Base-by-base conservation (phyloP, 805 yeast species). In the Pichia nanzhaoensis region DNA sequence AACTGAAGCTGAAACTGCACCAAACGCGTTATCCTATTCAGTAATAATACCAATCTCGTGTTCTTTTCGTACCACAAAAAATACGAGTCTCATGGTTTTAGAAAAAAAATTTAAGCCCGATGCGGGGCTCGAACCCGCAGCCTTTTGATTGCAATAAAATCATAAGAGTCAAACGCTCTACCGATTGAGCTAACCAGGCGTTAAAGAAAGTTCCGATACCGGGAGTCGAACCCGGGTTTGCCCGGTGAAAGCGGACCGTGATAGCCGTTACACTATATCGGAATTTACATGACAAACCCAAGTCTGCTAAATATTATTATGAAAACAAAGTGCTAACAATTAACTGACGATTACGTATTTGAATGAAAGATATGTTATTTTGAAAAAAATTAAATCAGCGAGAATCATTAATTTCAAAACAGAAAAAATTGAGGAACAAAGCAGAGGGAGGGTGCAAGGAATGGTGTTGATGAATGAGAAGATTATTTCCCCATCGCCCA, bases 161-260 rank as follows among this genome's bases (percentile, higher is more conserved):
- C 16, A 30, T 30, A 30, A 30, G 33, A 30, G 33, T 30, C 33
- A 30, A 30, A 40, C 43, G 43, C 43, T 40, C 43, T 40, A 40
- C 43, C 43, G 43, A 40, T 40, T 40, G 43, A 40, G 43, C 43
- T 40, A 40, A 22, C 43, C 43, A 40, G 43, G 43, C 43, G 21
- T 33, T 18, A 39, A 17, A 30, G 5, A 17, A 37, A 22, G 48
- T 67, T 64, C 68, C 67, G 65, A 61, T 61, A 61, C 68, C 63
- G 68, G 67, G 68, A 64, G 63, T 64, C 59, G 68, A 64, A 64
- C 68, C 67, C 67, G 63, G 68, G 65, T 64, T 64, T 60, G 63
- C 65, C 67, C 65, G 67, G 67, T 64, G 68, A 64, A 67, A 64
- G 64, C 67, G 67, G 67, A 58, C 59, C 60, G 63, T 64, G 64